Conservation (phyloP, 1,139 yeast genomes). For the Taphrina sp. region DNA sequence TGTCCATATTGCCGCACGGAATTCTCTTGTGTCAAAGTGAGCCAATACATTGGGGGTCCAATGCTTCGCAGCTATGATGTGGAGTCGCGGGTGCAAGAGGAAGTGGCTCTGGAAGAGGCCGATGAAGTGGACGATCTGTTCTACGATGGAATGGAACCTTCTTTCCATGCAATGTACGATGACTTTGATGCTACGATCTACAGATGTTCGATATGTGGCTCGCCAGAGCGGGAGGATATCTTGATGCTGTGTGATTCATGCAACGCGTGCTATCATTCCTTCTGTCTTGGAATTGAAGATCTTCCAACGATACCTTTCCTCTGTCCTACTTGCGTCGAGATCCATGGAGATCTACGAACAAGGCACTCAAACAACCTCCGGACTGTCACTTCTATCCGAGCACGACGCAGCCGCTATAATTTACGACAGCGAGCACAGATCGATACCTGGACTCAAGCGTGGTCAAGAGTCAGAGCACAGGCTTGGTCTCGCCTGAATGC, state of each 20-base stretch:
- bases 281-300: slow-evolving; percentile 42
- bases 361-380: no score
- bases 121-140: slow-evolving; percentile 8
- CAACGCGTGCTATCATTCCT: slow-evolving; percentile 43
- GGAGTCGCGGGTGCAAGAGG: slow-evolving; percentile 23
- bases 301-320: slow-evolving; percentile 43
- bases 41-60: slow-evolving; percentile 9
- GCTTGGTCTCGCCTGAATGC: slow-evolving; percentile 24
- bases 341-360: no score
- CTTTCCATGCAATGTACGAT: no score
- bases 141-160: no score
- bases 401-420: no score
- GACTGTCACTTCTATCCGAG: slow-evolving; percentile 11
- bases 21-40: slow-evolving; percentile 1
- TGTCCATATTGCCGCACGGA: slow-evolving; percentile 31
- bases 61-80: slow-evolving; percentile 8
- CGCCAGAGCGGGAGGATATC: slow-evolving; percentile 42
- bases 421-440: slow-evolving; percentile 4
- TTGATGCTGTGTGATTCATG: slow-evolving; percentile 43
- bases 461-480: slow-evolving; percentile 8
- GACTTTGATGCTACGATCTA: neutral
- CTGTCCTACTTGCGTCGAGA: slow-evolving; percentile 42
- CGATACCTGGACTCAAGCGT: slow-evolving; percentile 23
- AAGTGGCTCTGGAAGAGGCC: neutral
- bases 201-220: slow-evolving; percentile 43